A percentile compares a stretch with the other conserved stretches of the same genome.
Evolutionary conservation across 2,329 filamentous ascomycete genomes (phyloP).

Genomic region (Nothophoma quercina): DNA sequence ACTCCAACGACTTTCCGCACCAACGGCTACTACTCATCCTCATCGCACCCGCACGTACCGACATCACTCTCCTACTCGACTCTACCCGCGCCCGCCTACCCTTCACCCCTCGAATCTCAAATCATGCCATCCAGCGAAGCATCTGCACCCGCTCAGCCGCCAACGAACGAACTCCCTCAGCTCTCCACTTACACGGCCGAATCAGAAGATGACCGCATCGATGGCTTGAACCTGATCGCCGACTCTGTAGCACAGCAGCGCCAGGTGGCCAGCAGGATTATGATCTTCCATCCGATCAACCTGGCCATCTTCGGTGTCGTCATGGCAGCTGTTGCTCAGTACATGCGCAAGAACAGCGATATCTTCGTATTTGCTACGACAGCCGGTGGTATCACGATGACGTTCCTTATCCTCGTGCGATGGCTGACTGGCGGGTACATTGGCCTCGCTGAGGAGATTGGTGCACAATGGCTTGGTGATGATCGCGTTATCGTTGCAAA

Average conservation of each 20-base stretch:
- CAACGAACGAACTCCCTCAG: conserved; percentile 56
- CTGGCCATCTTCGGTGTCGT: conserved; percentile 51
- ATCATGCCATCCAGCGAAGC: conserved; percentile 48
- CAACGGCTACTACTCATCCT: conserved; percentile 54
- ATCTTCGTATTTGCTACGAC: conserved; percentile 65
- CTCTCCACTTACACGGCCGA: conserved; percentile 66
- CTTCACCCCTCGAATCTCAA: conserved; percentile 45
- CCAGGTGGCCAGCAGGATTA: conserved; percentile 67
- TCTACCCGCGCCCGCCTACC: conserved; percentile 45
- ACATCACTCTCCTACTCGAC: conserved; percentile 56
- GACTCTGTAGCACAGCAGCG: conserved; percentile 86
- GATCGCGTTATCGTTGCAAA: conserved; percentile 66
- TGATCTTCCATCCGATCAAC: conserved; percentile 54
- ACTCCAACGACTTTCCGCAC: conserved; percentile 67
- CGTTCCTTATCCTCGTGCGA: conserved; percentile 68
- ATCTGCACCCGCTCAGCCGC: conserved; percentile 29
- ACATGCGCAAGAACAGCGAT: conserved; percentile 56
- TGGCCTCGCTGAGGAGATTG: conserved; percentile 66
- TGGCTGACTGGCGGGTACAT: conserved; percentile 70
- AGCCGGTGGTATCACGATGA: conserved; percentile 68
- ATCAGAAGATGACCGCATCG: conserved; percentile 66
- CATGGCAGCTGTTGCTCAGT: conserved; percentile 50
- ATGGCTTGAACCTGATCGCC: conserved; percentile 76
- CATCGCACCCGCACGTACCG: conserved; percentile 64
- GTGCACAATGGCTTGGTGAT: conserved; percentile 68